A percentile compares a stretch with the other conserved stretches of the same genome.
phyloP scores from a whole-genome alignment of 345 rosid species.

The Clarkia xantiana region DNA sequence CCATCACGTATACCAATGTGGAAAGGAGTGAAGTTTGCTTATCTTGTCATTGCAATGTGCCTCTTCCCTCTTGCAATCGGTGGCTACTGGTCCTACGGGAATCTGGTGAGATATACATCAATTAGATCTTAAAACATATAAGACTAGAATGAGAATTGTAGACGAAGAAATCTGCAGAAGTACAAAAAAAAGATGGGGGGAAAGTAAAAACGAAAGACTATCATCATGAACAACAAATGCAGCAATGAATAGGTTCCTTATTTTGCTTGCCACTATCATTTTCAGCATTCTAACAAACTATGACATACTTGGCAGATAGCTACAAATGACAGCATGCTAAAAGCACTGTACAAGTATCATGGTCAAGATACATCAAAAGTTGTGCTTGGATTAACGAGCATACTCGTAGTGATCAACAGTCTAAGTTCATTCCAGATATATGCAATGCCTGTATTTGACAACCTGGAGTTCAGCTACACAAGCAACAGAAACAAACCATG shows the following conservation, averaged over 20 bases:
- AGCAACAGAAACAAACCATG: conserved; percentile 31
- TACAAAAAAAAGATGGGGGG: no score
- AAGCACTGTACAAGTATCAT: conserved; percentile 25
- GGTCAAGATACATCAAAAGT: conserved; percentile 18
- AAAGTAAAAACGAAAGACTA: no score
- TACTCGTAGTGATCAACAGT: conserved; percentile 36
- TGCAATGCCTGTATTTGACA: conserved; percentile 53
- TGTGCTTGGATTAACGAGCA: conserved; percentile 23
- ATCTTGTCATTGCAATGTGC: conserved; percentile 30
- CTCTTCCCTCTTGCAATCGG: conserved; percentile 44
- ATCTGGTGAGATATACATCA: conserved; percentile 18
- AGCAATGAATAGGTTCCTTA: no score
- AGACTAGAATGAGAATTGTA: no score
- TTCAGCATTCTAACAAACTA: neutral
- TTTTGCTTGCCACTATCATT: no score
- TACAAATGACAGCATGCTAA: conserved; percentile 24
- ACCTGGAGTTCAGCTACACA: conserved; percentile 33
- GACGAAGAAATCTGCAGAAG: no score
- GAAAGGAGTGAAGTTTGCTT: conserved; percentile 44
- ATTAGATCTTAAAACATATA: neutral
- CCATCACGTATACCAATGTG: conserved; percentile 45
- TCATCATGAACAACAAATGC: no score
- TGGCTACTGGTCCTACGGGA: conserved; percentile 42
- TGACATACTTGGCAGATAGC: conserved; percentile 17
- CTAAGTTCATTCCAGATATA: conserved; percentile 48